Conservation (phyloP, 2,329 filamentous ascomycete species). For the Ploettnerulaceae sp. region DNA sequence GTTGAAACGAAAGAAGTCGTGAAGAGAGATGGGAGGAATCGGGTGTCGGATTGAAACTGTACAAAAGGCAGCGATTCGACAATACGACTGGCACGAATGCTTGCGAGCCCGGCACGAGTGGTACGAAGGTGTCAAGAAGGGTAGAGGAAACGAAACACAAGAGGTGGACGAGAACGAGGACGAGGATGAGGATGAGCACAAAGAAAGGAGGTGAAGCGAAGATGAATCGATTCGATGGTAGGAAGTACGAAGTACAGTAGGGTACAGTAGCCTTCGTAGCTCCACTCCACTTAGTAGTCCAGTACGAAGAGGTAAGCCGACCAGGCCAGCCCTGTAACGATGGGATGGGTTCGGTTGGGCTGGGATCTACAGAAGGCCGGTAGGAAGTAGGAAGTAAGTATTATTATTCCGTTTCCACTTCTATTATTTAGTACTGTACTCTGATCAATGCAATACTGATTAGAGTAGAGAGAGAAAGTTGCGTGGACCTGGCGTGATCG, state of each 20-base stretch:
- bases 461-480: no score
- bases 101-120: slow-evolving; percentile 14
- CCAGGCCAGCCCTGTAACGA: no score
- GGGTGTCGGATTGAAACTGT: slow-evolving; percentile 22
- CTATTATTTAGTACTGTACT: no score
- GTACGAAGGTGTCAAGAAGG: slow-evolving; percentile 11
- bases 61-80: slow-evolving; percentile 13
- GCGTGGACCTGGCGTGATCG: no score
- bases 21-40: slow-evolving; percentile 18
- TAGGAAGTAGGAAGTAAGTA: no score
- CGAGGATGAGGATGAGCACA: slow-evolving; percentile 6
- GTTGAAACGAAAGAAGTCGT: slow-evolving; percentile 23
- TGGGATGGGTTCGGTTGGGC: no score
- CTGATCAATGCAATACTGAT: no score
- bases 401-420: no score
- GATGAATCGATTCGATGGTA: slow-evolving; percentile 8
- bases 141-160: slow-evolving; percentile 17
- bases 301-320: no score
- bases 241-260: not conserved
- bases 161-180: slow-evolving; percentile 14
- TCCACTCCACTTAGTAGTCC: no score
- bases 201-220: slow-evolving; percentile 17
- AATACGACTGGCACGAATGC: slow-evolving; percentile 8
- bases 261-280: not conserved
- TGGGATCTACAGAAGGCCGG: no score